Evolutionary conservation across 352 stramenopile species (phyloP).

Genomic region (Pythium dissimile): DNA sequence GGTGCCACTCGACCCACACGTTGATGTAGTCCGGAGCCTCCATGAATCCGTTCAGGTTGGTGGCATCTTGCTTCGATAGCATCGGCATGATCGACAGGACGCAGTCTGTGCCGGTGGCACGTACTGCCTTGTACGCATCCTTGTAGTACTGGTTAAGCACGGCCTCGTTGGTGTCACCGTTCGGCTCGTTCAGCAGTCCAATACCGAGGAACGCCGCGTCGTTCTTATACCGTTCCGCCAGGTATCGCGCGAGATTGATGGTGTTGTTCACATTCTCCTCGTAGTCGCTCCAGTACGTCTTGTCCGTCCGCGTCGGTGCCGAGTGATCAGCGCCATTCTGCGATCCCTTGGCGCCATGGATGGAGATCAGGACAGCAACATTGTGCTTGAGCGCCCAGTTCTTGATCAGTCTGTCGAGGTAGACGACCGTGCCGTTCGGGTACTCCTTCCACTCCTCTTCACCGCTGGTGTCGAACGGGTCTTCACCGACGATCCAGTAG

Average conservation of each 20-base stretch:
- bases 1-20: slow-evolving; percentile 35
- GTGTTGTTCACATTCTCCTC: slow-evolving; percentile 30
- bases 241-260: slow-evolving; percentile 25
- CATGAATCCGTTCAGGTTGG: slow-evolving; percentile 21
- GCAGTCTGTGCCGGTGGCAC: slow-evolving; percentile 24
- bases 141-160: slow-evolving; percentile 32
- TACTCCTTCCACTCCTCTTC: slow-evolving; percentile 40
- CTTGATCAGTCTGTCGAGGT: slow-evolving; percentile 41
- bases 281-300: slow-evolving; percentile 22
- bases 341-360: slow-evolving; percentile 61
- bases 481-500: slow-evolving; percentile 71
- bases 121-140: slow-evolving; percentile 26
- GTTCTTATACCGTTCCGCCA: slow-evolving; percentile 30
- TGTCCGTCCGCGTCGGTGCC: slow-evolving; percentile 22
- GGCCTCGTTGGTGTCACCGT: slow-evolving; percentile 14
- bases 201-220: slow-evolving; percentile 37
- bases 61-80: slow-evolving; percentile 22
- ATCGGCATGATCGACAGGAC: slow-evolving; percentile 27
- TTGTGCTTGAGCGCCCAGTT: slow-evolving; percentile 40
- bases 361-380: slow-evolving; percentile 42
- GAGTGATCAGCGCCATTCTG: slow-evolving; percentile 76
- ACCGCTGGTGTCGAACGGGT: slow-evolving; percentile 36
- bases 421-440: slow-evolving; percentile 35
- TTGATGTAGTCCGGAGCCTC: slow-evolving; percentile 19
- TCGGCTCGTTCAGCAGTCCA: slow-evolving; percentile 38